phyloP scores from a whole-genome alignment of 257 asterid genomes.

The Pogostemon cablin region DNA sequence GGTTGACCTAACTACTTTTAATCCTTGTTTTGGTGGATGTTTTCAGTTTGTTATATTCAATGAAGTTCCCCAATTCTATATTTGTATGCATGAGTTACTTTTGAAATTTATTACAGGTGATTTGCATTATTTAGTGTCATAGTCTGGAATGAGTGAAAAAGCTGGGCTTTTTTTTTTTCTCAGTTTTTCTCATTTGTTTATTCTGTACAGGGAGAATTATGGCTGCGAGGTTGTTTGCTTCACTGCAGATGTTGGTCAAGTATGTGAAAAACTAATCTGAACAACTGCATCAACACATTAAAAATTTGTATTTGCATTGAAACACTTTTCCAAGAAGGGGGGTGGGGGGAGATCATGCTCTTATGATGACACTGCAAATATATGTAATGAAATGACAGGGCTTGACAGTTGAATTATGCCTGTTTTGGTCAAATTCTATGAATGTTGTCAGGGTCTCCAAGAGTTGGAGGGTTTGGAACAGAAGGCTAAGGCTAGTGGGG shows the following conservation, averaged over 20 bases:
- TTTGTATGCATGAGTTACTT: too few relatives aligned
- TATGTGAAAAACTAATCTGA: conserved; percentile 45
- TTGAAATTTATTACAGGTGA: background rate
- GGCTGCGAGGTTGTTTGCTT: conserved; percentile 96
- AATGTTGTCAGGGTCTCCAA: conserved; percentile 63
- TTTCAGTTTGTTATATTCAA: background rate
- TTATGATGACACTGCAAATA: conserved; percentile 11
- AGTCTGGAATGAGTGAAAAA: background rate
- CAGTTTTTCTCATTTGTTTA: conserved; percentile 16
- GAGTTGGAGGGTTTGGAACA: conserved; percentile 94
- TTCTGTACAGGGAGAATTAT: conserved; percentile 75
- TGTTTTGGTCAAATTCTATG: conserved; percentile 19
- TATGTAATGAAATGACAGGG: conserved; percentile 14
- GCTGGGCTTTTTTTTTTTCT: conserved; percentile 6
- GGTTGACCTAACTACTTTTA: background rate
- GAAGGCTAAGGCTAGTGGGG: conserved; percentile 97
- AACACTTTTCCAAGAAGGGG: conserved; percentile 11
- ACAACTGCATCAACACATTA: conserved; percentile 10
- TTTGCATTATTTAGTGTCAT: conserved; percentile 8
- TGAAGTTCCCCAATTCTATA: background rate
- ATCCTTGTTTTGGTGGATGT: conserved; percentile 4
- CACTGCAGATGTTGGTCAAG: conserved; percentile 98
- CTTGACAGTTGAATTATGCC: conserved; percentile 3
- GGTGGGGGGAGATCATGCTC: conserved; percentile 1
- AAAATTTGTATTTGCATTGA: background rate